Base-by-base conservation (phyloP, 441 rosid genomes). In the Pelargonium myrrhifolium region DNA sequence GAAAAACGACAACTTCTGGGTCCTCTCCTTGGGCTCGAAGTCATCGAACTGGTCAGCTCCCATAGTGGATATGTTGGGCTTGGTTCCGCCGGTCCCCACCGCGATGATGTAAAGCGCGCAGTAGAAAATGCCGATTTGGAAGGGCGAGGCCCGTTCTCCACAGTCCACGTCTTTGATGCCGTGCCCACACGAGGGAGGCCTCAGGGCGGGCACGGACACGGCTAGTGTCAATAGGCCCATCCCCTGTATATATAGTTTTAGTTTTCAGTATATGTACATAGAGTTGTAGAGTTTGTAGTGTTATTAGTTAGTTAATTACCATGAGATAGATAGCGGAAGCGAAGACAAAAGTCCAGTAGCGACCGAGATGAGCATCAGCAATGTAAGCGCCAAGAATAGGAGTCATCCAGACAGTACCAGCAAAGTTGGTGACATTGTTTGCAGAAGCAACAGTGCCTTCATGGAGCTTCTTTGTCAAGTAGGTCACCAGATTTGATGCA, bases 31-130 rank as follows among this genome's bases (percentile, higher is more conserved):
- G 0, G 86, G 82, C 3, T 91, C 82, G 21, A 83, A 91, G 14
- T 82, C 93, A 14, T 93, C 99, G 24, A 93, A 93, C 47, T 91
- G 97, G 70, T 93, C 99, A 0, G 97, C 97, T 0, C 97, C 96
- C 0, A 89, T 90, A 0, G 97, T 91, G 0, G 96, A 93, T 42
- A 93, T 91, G 83, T 91, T 93, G 0, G 97, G 93, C 76, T 93
- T 93, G 24, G 98, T 89, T 6, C 98, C 98, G 0, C 97, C 97
- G 0, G 93, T 89, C 3, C 96, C 98, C 0, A 91, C 18, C 0
- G 96, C 92, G 28, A 93, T 76, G 0, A 77, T 86, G 74, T 91
- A 91, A 56, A 89, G 83, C 0, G 95, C 92, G 12, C 85, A 87
- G 28, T 77, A 89, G 76, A 87, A 91, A 0, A 85, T 74, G 0